Evolutionary conservation across 75 land plant species (phyloP).

Genomic region (Adiantum capillusveneris): DNA sequence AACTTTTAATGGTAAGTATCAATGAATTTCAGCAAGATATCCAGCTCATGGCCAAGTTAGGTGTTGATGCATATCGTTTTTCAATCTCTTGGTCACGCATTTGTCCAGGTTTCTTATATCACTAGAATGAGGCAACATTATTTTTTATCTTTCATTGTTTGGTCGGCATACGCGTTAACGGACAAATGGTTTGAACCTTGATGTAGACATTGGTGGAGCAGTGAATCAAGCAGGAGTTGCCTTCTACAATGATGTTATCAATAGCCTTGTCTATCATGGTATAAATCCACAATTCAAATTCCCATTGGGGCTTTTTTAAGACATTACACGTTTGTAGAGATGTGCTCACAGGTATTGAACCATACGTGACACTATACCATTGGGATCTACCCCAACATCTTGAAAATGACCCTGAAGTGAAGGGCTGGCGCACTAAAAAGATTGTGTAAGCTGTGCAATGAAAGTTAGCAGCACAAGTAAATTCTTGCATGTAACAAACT

Average conservation of each 20-base stretch:
- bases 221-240: conserved; percentile 42
- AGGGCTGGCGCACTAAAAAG: conserved; percentile 65
- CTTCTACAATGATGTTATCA: conserved; percentile 64
- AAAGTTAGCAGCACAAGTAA: too few species aligned
- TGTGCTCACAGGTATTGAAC: conserved; percentile 56
- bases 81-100: conserved; percentile 38
- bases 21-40: conserved; percentile 12
- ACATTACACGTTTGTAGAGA: too few species aligned
- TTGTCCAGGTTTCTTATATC: conserved; percentile 13
- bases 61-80: conserved; percentile 31
- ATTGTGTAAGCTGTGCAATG: conserved; percentile 54
- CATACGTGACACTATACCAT: conserved; percentile 78
- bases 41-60: conserved; percentile 19
- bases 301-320: too few species aligned
- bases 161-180: too few species aligned
- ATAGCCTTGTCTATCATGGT: conserved; percentile 26
- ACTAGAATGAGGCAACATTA: too few species aligned
- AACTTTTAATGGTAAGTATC: too few species aligned
- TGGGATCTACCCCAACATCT: conserved; percentile 93
- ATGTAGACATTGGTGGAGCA: conserved; percentile 13
- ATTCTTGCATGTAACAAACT: too few species aligned
- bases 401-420: conserved; percentile 45
- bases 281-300: too few species aligned
- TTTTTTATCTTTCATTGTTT: too few species aligned
- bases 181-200: not conserved